Conservation (phyloP, 2,329 filamentous ascomycete genomes). For the Neonectria punicea region DNA sequence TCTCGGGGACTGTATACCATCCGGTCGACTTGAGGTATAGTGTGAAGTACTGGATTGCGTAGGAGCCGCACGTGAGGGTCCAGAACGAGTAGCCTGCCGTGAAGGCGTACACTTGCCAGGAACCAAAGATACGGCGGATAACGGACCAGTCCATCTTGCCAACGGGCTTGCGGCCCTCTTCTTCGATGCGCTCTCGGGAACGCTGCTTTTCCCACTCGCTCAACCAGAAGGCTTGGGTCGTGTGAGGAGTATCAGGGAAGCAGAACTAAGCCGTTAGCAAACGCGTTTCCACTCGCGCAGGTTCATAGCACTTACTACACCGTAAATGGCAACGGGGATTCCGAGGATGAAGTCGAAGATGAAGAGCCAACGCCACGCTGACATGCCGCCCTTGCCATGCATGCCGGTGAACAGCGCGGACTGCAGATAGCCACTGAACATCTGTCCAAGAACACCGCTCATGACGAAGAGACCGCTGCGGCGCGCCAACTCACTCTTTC, state of each 20-base stretch:
- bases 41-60: constrained; percentile 54
- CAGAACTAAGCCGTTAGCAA: constrained; percentile 37
- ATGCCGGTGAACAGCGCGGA: constrained; percentile 47
- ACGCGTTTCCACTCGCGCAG: no score
- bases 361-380: constrained; percentile 52
- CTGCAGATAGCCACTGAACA: constrained; percentile 51
- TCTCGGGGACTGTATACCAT: constrained; percentile 50
- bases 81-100: constrained; percentile 52
- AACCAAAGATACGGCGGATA: constrained; percentile 50
- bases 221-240: constrained; percentile 54
- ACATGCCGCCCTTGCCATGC: constrained; percentile 47
- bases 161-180: constrained; percentile 54
- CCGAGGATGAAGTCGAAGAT: constrained; percentile 51
- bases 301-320: constrained; percentile 22
- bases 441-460: constrained; percentile 61
- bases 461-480: constrained; percentile 68
- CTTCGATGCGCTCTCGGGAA: constrained; percentile 75
- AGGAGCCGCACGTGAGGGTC: constrained; percentile 50
- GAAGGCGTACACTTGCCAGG: constrained; percentile 59
- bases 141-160: constrained; percentile 50
- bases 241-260: constrained; percentile 56
- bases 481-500: constrained; percentile 65
- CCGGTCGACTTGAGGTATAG: constrained; percentile 52
- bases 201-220: constrained; percentile 68
- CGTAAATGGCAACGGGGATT: constrained; percentile 48